Percentiles rank a stretch among this genome's conserved stretches.
Conservation (phyloP, 169 alveolate genomes). For the Plasmodium vinckei region DNA sequence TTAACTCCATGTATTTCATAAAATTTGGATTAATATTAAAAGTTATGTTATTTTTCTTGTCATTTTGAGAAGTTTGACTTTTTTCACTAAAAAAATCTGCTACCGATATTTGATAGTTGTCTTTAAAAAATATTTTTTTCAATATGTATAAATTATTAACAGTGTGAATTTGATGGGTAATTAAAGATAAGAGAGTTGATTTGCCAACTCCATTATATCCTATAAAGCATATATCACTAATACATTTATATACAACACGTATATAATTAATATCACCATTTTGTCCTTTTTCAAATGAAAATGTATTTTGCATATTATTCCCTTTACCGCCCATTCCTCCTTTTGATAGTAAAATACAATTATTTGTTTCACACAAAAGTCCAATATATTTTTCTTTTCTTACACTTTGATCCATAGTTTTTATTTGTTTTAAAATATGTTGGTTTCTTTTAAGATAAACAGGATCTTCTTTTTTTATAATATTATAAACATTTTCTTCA, state of each 20-base stretch:
- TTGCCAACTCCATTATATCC: slow-evolving; percentile 46
- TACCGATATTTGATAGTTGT: slow-evolving; percentile 63
- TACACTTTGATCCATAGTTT: slow-evolving; percentile 23
- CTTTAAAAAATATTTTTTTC: slow-evolving; percentile 51
- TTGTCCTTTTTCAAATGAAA: slow-evolving; percentile 48
- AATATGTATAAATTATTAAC: slow-evolving; percentile 64
- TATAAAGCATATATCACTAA: slow-evolving; percentile 67
- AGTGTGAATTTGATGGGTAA: slow-evolving; percentile 62
- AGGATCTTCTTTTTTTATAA: slow-evolving; percentile 58
- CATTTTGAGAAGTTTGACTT: not conserved
- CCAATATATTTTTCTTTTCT: slow-evolving; percentile 45
- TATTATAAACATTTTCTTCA: slow-evolving; percentile 53
- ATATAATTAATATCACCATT: slow-evolving; percentile 28
- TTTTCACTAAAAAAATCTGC: slow-evolving; percentile 47
- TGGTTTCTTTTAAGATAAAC: slow-evolving; percentile 54
- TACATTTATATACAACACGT: slow-evolving; percentile 47
- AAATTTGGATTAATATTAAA: slow-evolving; percentile 35
- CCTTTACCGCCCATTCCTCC: slow-evolving; percentile 75
- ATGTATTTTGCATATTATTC: slow-evolving; percentile 67
- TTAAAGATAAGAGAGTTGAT: slow-evolving; percentile 49
- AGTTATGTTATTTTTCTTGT: not conserved
- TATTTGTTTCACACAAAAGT: slow-evolving; percentile 29
- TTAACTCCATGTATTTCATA: slow-evolving; percentile 28
- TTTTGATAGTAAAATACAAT: slow-evolving; percentile 45
- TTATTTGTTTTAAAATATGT: slow-evolving; percentile 50